Base-by-base conservation (phyloP, 2,329 filamentous ascomycete species). In the Xylariaceae sp. region DNA sequence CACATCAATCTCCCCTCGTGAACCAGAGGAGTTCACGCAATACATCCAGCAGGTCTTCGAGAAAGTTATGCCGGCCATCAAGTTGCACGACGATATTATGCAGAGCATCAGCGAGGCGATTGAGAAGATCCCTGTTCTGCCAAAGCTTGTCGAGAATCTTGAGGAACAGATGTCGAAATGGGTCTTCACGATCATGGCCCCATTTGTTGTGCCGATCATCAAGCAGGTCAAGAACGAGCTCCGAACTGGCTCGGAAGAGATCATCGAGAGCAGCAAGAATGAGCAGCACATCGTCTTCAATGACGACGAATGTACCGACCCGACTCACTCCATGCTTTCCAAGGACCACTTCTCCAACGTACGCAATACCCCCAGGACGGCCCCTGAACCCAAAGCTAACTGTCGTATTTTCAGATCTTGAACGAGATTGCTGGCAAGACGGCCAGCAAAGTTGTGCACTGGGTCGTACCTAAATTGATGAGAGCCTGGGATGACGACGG, bases 271-370 rank as follows among this genome's bases (percentile, higher is more conserved):
- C 64, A 90, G 84, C 56, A 72, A 81, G 57, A 75, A 81, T 33
- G 82, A 94, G 65, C 88, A 94, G 63, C 77, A 83, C 51, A 73
- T 93, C 46, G 87, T 95, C 31, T 95, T 94, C 60, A 63, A 83
- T 28, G 80, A 95, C 45, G 81, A 93, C 52, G 42, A 72, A 32
- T 83, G 67, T 42, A 78, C 77, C 14, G 82, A 95, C 52, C 90
- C 89, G 0, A 95, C 89, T 2, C 89, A 95, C 64, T 93, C 86
- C 14, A 94, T 94, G 89, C 67, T 95, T 33, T 88, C 87, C 38
- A 95, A 95, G 65, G 89, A 95, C 51, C 89, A 95, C 61, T 95
- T 95, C 59, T 84, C 82, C 43, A 93, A 93, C 53, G 68, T 82
- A 57, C 60, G 68, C 49, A 15, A 5, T 7, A 18, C 29, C 12